Evolutionary conservation across 169 alveolate genomes (phyloP), one percentile per base, ranked within the genome.

Genomic region (Plasmodium reichenowi): DNA sequence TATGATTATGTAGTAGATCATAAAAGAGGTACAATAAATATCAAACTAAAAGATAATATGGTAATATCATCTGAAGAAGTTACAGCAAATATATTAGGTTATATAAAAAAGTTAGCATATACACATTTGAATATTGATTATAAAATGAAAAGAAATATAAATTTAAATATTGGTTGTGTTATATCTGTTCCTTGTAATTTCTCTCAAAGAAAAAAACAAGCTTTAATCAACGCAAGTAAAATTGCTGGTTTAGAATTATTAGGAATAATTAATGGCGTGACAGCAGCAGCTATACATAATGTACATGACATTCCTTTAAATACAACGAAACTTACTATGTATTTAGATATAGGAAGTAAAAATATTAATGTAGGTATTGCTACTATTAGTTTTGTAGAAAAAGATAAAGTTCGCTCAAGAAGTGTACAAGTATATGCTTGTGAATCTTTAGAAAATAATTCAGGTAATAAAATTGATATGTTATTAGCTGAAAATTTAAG

Each of bases 171-270:
- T 17, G 56, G 90, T 62, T 93, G 95, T 50, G 95, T 94, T 20
- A 91, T 94, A 38, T 74, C 96, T 10, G 88, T 94, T 15, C 96
- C 96, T 32, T 93, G 95, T 78, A 91, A 94, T 88, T 94, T 88
- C 64, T 76, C 93, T 12, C 96, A 92, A 83, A 88, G 90, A 45
- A 93, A 92, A 64, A 75, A 94, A 17, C 78, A 68, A 80, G 95
- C 95, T 3, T 67, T 94, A 32, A 66, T 66, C 10, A 88, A 86
- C 68, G 95, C 96, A 45, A 87, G 94, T 0, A 94, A 92, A 75
- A 91, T 92, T 47, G 96, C 96, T 47, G 96, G 95, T 1, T 62
- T 94, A 22, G 92, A 78, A 52, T 93, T 92, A 62, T 75, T 89
- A 50, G 93, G 88, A 20, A 54, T 93, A 43, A 91, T 94, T 56